Evolutionary conservation across 2,329 filamentous ascomycete genomes (phyloP).

Genomic region (Sarocladiaceae sp.): DNA sequence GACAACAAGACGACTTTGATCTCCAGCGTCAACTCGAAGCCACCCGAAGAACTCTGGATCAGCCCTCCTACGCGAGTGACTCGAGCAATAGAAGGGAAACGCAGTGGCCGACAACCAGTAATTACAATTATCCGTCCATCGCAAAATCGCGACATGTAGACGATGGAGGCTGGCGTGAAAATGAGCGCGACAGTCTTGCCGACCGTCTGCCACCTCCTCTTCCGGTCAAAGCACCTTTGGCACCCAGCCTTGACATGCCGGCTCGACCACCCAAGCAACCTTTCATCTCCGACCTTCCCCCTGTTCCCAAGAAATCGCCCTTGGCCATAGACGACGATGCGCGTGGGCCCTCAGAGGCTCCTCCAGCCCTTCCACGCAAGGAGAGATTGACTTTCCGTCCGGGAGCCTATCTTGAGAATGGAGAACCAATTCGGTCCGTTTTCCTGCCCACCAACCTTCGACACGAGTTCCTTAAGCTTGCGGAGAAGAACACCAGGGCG

Average conservation of each 20-base stretch:
- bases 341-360: not conserved
- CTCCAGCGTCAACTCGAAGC: slow-evolving; percentile 47
- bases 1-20: slow-evolving; percentile 31
- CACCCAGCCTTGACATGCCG: slow-evolving; percentile 9
- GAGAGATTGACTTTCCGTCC: slow-evolving; percentile 63
- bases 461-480: slow-evolving; percentile 65
- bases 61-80: slow-evolving; percentile 19
- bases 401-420: slow-evolving; percentile 83
- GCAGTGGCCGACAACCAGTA: slow-evolving; percentile 20
- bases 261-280: slow-evolving; percentile 23
- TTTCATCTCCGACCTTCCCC: not conserved
- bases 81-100: slow-evolving; percentile 16
- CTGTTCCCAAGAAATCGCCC: slow-evolving; percentile 6
- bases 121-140: slow-evolving; percentile 53
- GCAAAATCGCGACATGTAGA: slow-evolving; percentile 42
- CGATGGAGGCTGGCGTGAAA: slow-evolving; percentile 22
- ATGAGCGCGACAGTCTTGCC: not conserved
- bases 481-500: slow-evolving; percentile 65
- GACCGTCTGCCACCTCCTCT: not conserved
- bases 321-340: not conserved
- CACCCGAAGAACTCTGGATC: slow-evolving; percentile 41
- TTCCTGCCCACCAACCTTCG: slow-evolving; percentile 78
- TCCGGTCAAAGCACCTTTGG: not conserved
- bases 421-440: slow-evolving; percentile 75
- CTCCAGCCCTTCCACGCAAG: slow-evolving; percentile 34